These are phyloP conservation scores for Diaporthe sp. DNA, from an alignment of 2,329 filamentous ascomycete species.

Conservation along the genomic window DNA sequence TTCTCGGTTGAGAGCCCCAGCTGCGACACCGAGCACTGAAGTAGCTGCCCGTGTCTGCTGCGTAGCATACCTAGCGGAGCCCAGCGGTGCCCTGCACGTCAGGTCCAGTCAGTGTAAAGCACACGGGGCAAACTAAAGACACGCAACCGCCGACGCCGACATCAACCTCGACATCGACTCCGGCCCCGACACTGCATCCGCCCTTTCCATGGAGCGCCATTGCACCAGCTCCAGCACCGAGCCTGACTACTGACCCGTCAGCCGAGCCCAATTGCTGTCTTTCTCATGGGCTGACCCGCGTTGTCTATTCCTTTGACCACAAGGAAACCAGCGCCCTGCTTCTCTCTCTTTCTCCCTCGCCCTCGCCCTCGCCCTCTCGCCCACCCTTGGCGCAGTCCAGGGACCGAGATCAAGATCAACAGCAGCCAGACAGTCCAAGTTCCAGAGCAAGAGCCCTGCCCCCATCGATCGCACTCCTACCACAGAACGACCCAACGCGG, in stretches of 20 bases:
- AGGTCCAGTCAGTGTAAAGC: background rate
- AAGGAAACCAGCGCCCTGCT: background rate
- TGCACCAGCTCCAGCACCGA: constrained; percentile 21
- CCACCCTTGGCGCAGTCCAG: constrained; percentile 20
- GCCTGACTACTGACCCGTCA: constrained; percentile 22
- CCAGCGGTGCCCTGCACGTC: background rate
- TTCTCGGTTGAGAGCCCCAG: constrained; percentile 23
- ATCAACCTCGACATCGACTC: constrained; percentile 12
- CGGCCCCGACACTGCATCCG: constrained; percentile 11
- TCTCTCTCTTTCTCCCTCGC: constrained; percentile 4
- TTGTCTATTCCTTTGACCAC: constrained; percentile 19
- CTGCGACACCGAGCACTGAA: constrained; percentile 24
- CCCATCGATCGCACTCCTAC: constrained; percentile 1
- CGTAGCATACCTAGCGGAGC: background rate
- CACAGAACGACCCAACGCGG: constrained; percentile 47
- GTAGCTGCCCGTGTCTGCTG: background rate
- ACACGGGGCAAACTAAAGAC: constrained; percentile 2
- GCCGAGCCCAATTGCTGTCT: constrained; percentile 25
- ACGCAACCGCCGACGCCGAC: constrained; percentile 19
- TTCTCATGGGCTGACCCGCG: constrained; percentile 26
- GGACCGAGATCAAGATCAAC: background rate
- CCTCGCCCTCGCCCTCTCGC: background rate
- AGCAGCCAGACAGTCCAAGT: background rate
- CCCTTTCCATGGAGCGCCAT: constrained; percentile 21
- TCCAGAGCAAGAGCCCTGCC: background rate